These are phyloP conservation scores for Fusarium cyanostomum DNA, from an alignment of 2,329 filamentous ascomycete genomes.

Conservation along the genomic window DNA sequence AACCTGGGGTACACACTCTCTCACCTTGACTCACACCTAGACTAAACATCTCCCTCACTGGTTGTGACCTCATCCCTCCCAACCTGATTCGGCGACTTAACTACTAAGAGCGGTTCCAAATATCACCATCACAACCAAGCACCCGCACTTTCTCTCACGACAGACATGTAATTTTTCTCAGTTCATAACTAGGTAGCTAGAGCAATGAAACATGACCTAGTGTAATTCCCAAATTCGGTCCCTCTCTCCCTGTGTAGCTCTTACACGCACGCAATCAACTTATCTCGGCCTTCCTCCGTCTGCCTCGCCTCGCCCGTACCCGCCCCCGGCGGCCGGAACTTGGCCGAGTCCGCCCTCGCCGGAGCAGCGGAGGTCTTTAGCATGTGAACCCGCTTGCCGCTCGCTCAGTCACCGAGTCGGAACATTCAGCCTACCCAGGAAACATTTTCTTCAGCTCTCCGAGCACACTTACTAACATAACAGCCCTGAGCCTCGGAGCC, in stretches of 20 bases:
- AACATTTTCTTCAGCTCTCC: conserved; percentile 13
- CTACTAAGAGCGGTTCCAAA: neutral
- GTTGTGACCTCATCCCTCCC: conserved; percentile 1
- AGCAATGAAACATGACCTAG: neutral
- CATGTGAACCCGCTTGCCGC: conserved; percentile 43
- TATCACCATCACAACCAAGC: neutral
- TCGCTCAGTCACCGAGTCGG: conserved; percentile 1
- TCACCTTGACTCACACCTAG: conserved; percentile 23
- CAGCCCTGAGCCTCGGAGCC: neutral
- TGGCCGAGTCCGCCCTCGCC: conserved; percentile 40
- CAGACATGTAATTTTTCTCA: neutral
- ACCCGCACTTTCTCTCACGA: neutral
- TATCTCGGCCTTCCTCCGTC: conserved; percentile 41
- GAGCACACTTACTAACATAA: neutral
- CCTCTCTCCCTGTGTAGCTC: neutral
- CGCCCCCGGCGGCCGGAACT: conserved; percentile 39
- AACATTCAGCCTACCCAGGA: neutral
- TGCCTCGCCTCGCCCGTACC: conserved; percentile 21
- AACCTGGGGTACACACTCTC: conserved; percentile 21
- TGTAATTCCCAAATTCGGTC: neutral
- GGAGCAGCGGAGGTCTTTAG: conserved; percentile 45
- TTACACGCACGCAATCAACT: conserved; percentile 3
- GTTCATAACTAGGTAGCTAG: neutral
- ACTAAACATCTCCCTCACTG: neutral
- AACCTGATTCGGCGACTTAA: conserved; percentile 2